Evolutionary conservation across 1,139 yeast genomes (phyloP).

Genomic region (Yamadazyma dushanensis): DNA sequence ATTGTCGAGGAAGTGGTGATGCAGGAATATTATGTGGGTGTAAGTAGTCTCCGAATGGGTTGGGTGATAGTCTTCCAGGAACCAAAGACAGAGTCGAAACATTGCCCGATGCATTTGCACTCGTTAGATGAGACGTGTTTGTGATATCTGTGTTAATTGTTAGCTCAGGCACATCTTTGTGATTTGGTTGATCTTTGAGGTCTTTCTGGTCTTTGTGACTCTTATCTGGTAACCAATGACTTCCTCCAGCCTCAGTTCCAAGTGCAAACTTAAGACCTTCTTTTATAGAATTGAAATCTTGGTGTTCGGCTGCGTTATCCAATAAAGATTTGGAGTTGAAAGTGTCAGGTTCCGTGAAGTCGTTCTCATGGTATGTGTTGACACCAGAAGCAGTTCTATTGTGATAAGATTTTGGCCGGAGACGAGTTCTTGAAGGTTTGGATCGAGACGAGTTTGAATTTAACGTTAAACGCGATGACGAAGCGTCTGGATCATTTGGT

Average conservation of each 20-base stretch:
- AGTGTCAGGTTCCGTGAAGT: background rate
- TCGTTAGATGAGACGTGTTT: background rate
- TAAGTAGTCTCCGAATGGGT: conserved; percentile 7
- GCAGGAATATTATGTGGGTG: conserved; percentile 7
- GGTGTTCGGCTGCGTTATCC: conserved; percentile 27
- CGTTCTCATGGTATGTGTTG: conserved; percentile 1
- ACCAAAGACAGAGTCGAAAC: background rate
- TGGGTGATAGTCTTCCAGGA: conserved; percentile 1
- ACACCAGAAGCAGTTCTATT: background rate
- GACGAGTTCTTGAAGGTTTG: background rate
- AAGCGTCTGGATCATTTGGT: too few species aligned
- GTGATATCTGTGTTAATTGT: background rate
- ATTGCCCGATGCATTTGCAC: background rate
- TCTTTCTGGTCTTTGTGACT: background rate
- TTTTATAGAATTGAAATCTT: conserved; percentile 35
- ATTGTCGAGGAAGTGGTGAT: conserved; percentile 7
- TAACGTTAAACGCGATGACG: too few species aligned
- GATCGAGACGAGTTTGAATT: background rate
- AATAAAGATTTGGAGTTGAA: conserved; percentile 14
- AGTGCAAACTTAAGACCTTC: conserved; percentile 41
- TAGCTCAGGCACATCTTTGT: background rate
- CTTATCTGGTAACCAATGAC: conserved; percentile 31
- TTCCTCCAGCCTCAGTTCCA: conserved; percentile 27
- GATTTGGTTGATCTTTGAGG: background rate
- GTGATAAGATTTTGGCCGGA: conserved; percentile 6